Evolutionary conservation across 768 basidiomycete genomes (phyloP), one percentile per base, ranked within the genome.

Genomic region (Neoboletus magnificus): DNA sequence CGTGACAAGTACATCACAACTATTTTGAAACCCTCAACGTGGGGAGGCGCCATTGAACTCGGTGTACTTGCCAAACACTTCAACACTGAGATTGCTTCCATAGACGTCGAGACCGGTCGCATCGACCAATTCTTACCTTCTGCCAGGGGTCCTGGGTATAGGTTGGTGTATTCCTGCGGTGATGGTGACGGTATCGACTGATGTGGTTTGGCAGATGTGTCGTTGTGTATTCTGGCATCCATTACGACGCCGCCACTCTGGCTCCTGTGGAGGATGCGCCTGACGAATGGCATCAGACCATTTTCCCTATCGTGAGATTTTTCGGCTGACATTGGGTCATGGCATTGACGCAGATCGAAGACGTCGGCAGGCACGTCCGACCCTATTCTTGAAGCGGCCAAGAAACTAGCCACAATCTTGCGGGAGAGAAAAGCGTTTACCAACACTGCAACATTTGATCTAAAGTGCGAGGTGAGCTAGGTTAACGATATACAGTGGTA

Each of bases 11-110:
- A 98, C 71, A 89, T 93, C 58, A 60, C 76, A 6, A 89, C 89
- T 5, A 98, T 98, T 59, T 76, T 85, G 46, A 87, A 85, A 44
- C 84, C 91, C 1, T 74, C 80, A 3, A 83, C 89, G 1, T 98
- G 96, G 96, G 96, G 96, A 48, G 96, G 96, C 16, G 96, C 96
- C 1, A 98, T 98, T 66, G 94, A 94, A 73, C 84, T 98, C 3
- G 76, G 85, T 8, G 83, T 98, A 59, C 85, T 98, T 56, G 85
- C 95, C 3, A 75, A 82, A 9, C 85, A 96, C 71, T 97, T 86
- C 68, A 72, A 74, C 25, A 87, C 90, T 1, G 95, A 97, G 71
- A 96, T 98, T 36, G 84, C 86, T 2, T 91, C 89, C 58, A 79
- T 96, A 54, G 95, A 98, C 67, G 90, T 98, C 57, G 91, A 95